These are phyloP conservation scores for Rhododendron ovatum DNA, from an alignment of 148 eudicot genomes.

Conservation along the genomic window DNA sequence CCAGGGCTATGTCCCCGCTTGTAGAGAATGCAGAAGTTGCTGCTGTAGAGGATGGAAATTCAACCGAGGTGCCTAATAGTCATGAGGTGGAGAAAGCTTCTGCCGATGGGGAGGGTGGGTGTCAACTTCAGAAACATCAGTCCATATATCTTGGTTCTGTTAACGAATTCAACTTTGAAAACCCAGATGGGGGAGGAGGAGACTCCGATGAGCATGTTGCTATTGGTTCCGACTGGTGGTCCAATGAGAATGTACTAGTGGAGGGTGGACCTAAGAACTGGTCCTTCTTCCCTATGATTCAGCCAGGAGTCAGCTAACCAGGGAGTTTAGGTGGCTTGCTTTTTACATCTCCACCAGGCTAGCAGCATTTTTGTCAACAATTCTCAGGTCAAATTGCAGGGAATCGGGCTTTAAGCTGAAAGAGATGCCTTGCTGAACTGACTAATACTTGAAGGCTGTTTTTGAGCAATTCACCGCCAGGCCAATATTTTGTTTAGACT, in stretches of 20 bases:
- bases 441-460: constrained; percentile 3
- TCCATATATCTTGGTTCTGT: constrained; percentile 69
- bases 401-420: not conserved
- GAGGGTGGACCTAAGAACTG: constrained; percentile 57
- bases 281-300: constrained; percentile 85
- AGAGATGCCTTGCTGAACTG: constrained; percentile 9
- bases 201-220: constrained; percentile 33
- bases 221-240: constrained; percentile 77
- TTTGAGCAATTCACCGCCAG: not conserved
- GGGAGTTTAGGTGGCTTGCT: not conserved
- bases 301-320: constrained; percentile 61
- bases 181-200: constrained; percentile 51
- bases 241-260: constrained; percentile 59
- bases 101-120: constrained; percentile 42
- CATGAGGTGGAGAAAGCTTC: constrained; percentile 24
- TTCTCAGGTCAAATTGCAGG: not conserved
- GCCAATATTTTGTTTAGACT: constrained; percentile 6
- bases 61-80: constrained; percentile 17
- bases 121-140: constrained; percentile 52
- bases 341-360: not conserved
- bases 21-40: constrained; percentile 20
- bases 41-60: constrained; percentile 18
- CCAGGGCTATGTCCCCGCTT: constrained; percentile 24
- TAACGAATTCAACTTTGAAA: constrained; percentile 86
- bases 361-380: not conserved